A percentile compares a stretch with the other conserved stretches of the same genome.
Evolutionary conservation across 2,329 filamentous ascomycete species (phyloP).

Genomic region (Cladorrhinum sp.): DNA sequence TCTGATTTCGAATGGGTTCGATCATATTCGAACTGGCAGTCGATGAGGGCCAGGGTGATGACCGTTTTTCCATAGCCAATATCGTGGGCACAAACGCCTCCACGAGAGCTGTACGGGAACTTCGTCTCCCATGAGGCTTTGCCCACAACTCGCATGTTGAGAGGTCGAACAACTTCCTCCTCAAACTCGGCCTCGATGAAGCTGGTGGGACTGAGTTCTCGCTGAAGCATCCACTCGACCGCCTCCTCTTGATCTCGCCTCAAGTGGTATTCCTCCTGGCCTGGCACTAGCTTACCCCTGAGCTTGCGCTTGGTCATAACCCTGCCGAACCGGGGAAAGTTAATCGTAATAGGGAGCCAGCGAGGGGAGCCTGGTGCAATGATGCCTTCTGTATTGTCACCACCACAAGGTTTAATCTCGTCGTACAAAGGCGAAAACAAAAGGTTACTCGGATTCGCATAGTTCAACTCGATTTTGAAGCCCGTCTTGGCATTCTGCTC

Average conservation of each 20-base stretch:
- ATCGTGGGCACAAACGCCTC: conserved; percentile 43
- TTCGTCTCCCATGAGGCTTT: conserved; percentile 29
- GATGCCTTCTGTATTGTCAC: not conserved
- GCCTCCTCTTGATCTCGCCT: conserved; percentile 29
- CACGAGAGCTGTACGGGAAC: conserved; percentile 27
- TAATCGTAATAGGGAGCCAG: not conserved
- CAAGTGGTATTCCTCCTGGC: too few species aligned
- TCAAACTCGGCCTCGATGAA: conserved; percentile 40
- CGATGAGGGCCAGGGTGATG: conserved; percentile 38
- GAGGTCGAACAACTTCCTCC: conserved; percentile 34
- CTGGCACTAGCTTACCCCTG: too few species aligned
- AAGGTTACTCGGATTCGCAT: not conserved
- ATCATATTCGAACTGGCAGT: conserved; percentile 29
- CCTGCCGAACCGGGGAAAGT: conserved; percentile 8
- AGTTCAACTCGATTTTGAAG: conserved; percentile 11
- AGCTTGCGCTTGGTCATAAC: too few species aligned
- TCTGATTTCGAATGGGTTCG: conserved; percentile 16
- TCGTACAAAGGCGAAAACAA: not conserved
- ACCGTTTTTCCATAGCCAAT: conserved; percentile 47
- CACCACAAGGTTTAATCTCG: not conserved
- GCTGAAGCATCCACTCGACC: conserved; percentile 33
- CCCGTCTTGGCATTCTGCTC: not conserved
- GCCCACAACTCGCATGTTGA: conserved; percentile 36
- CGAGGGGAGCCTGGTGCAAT: not conserved
- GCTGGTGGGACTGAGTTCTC: conserved; percentile 22